Evolutionary conservation across 495 filamentous ascomycete species (phyloP).

Genomic region (Ramalina intermedia): DNA sequence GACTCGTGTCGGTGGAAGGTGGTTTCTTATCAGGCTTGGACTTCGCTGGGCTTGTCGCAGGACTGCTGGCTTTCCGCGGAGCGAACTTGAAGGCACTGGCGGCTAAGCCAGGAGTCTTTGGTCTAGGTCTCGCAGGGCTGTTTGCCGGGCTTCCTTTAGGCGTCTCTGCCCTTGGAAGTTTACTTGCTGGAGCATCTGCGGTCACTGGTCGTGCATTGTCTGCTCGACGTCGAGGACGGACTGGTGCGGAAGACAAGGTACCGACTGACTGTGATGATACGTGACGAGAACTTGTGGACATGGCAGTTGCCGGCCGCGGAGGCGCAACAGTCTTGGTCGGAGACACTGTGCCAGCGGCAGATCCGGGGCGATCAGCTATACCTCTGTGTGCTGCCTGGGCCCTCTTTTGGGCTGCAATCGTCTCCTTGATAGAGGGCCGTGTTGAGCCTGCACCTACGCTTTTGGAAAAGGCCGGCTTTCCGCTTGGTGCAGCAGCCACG

Average conservation of each 20-base stretch:
- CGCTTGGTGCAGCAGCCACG: slow-evolving; percentile 20
- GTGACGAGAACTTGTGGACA: slow-evolving; percentile 9
- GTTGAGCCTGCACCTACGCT: slow-evolving; percentile 32
- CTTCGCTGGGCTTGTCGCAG: slow-evolving; percentile 1
- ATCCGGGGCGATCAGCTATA: slow-evolving; percentile 54
- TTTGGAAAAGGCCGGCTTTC: slow-evolving; percentile 40
- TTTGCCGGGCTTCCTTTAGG: slow-evolving; percentile 28
- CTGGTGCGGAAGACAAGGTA: slow-evolving; percentile 43
- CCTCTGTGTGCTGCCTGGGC: slow-evolving; percentile 43
- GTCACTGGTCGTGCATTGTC: slow-evolving; percentile 41
- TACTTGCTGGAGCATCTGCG: slow-evolving; percentile 40
- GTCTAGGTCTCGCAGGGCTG: slow-evolving; percentile 26
- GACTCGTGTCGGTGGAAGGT: background rate
- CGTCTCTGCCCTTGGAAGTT: slow-evolving; percentile 22
- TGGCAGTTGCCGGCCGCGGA: slow-evolving; percentile 10
- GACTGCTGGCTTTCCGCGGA: slow-evolving; percentile 4
- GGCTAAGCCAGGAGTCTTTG: slow-evolving; percentile 12
- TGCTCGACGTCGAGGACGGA: slow-evolving; percentile 38
- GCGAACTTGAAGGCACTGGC: slow-evolving; percentile 5
- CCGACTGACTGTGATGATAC: slow-evolving; percentile 21
- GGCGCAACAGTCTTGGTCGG: slow-evolving; percentile 26
- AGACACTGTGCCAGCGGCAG: slow-evolving; percentile 52
- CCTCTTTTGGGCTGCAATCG: slow-evolving; percentile 73
- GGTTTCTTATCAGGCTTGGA: slow-evolving; percentile 1
- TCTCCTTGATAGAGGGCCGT: slow-evolving; percentile 52